A percentile compares a stretch with the other conserved stretches of the same genome.
Conservation (phyloP, 1,139 yeast genomes). For the Saccharomyces hybrid region DNA sequence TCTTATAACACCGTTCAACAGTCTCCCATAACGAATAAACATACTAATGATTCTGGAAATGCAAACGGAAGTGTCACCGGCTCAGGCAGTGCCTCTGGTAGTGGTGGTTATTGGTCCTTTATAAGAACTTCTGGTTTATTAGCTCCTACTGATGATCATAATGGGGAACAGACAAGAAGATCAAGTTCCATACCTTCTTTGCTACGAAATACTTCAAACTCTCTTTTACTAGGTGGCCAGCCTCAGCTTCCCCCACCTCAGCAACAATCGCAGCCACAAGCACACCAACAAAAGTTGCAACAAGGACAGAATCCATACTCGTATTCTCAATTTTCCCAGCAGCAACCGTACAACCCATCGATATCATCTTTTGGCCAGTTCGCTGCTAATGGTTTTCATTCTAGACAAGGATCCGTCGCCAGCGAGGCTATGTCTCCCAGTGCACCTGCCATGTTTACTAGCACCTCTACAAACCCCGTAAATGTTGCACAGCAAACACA, state of each 20-base stretch:
- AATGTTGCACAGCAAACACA: constrained; percentile 2
- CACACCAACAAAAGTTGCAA: constrained; percentile 7
- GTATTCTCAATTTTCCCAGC: constrained; percentile 23
- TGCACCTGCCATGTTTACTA: constrained; percentile 13
- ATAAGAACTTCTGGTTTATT: constrained; percentile 10
- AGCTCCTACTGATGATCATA: constrained; percentile 13
- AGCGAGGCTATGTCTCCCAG: constrained; percentile 29
- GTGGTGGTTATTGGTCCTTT: constrained; percentile 18
- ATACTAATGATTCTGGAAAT: constrained; percentile 14
- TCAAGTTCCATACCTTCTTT: constrained; percentile 21
- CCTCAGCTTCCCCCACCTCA: constrained; percentile 20
- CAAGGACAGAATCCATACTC: constrained; percentile 13
- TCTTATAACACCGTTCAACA: constrained; percentile 13
- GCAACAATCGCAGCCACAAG: constrained; percentile 7
- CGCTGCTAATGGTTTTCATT: constrained; percentile 21
- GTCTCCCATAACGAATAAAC: constrained; percentile 11
- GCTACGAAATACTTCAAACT: constrained; percentile 16
- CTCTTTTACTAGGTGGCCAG: constrained; percentile 11
- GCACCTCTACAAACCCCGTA: constrained; percentile 4
- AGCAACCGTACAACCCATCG: constrained; percentile 10
- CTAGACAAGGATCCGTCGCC: constrained; percentile 24
- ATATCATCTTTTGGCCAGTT: constrained; percentile 20
- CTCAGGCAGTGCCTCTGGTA: constrained; percentile 9
- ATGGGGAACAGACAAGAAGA: constrained; percentile 16
- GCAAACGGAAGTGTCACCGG: constrained; percentile 6